Base-by-base conservation (phyloP, 345 rosid species). In the Geranium brycei region DNA sequence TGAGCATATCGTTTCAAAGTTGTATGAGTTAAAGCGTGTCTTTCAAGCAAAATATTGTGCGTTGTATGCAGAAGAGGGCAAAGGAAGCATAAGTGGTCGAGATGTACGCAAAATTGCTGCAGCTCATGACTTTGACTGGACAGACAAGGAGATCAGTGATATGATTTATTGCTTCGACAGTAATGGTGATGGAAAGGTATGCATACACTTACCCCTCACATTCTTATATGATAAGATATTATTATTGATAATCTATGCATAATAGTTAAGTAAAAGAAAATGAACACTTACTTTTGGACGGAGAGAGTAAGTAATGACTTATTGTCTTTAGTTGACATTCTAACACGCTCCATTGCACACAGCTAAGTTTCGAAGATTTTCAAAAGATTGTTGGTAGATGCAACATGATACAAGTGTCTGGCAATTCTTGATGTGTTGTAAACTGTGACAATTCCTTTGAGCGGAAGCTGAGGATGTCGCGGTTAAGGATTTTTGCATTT, bases 101-200 rank as follows among this genome's bases (percentile, higher is more conserved):
- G 98, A 91, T 78, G 31, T 85, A 64, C 67, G 30, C 18, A 85
- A 76, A 66, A 73, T 84, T 56, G 91, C 91, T 1, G 47, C 18
- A 17, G 76, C 85, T 19, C 85, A 89, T 67, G 91, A 91, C 79
- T 91, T 91, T 75, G 70, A 63, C 0, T 89, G 95, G 98, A 73
- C 85, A 31, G 80, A 85, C 62, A 73, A 67, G 64, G 96, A 91
- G 74, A 74, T 87, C 67, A 73, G 77, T 57, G 84, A 81, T 80
- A 91, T 91, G 98, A 79, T 91, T 68, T 75, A 60, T 67, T 85
- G 71, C 80, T 91, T 89, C 74, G 96, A 91, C 68, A 51, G 70
- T 4, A 77, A 87, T 62, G 71, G 81, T 16, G 89, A 83, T 75
- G 85, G 86, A 64, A 87, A 85, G 96, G 92, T 91, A 5, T 63